Evolutionary conservation across 176 grass and related monocot species (phyloP).

Genomic region (Aegilops tauschii): DNA sequence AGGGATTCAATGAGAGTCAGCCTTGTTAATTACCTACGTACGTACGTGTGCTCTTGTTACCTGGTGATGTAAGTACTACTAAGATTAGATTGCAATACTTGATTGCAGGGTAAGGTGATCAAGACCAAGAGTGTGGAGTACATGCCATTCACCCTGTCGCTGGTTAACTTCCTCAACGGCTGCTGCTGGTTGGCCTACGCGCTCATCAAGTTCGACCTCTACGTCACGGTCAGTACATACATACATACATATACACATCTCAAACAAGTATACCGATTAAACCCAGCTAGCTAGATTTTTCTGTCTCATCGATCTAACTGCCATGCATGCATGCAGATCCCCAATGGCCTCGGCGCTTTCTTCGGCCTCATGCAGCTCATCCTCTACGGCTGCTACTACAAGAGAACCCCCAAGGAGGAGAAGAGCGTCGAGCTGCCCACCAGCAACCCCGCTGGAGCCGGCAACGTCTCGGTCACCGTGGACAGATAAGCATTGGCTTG

Average conservation of each 20-base stretch:
- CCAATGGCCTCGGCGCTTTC: conserved; percentile 57
- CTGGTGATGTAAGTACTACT: background rate
- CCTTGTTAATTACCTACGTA: background rate
- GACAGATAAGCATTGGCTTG: conserved; percentile 19
- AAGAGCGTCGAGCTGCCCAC: conserved; percentile 42
- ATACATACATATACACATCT: too few relatives aligned
- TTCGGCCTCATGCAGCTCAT: conserved; percentile 54
- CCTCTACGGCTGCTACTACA: conserved; percentile 69
- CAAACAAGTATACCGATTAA: too few relatives aligned
- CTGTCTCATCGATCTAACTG: background rate
- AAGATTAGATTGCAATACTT: background rate
- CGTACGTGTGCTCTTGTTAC: background rate
- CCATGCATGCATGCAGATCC: conserved; percentile 35
- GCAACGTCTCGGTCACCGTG: conserved; percentile 29
- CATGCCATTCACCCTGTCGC: conserved; percentile 61
- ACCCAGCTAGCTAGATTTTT: background rate
- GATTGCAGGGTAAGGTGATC: conserved; percentile 50
- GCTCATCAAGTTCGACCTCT: conserved; percentile 65
- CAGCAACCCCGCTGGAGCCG: background rate
- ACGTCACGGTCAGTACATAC: conserved; percentile 38
- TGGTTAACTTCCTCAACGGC: conserved; percentile 62
- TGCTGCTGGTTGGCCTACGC: conserved; percentile 67
- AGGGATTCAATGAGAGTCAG: too few relatives aligned
- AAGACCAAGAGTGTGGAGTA: conserved; percentile 64
- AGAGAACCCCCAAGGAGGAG: conserved; percentile 31